Base-by-base conservation (phyloP, 352 stramenopile genomes). In the Phytophthora citrophthora region DNA sequence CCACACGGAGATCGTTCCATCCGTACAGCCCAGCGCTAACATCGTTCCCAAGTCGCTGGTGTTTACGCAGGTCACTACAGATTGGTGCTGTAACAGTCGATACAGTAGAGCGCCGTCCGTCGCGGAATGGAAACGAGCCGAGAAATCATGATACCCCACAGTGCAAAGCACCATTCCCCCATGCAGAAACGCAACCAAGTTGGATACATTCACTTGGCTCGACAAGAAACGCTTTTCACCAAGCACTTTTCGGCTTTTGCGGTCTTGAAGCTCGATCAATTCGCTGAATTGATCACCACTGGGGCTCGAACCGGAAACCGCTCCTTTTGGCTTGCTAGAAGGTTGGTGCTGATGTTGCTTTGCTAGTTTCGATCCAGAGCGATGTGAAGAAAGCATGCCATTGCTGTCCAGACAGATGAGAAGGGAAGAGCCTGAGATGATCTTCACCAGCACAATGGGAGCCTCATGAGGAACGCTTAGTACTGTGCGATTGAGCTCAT, bases 1-100 rank as follows among this genome's bases (percentile, higher is more conserved):
- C 86, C 88, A 96, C 12, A 94, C 69, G 7, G 83, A 94, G 36
- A 96, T 79, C 9, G 84, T 94, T 20, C 84, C 81, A 56, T 96
- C 84, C 3, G 67, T 70, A 39, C 82, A 83, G 2, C 83, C 83
- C 6, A 94, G 61, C 1, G 72, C 74, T 8, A 93, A 63, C 31
- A 89, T 61, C 2, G 73, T 75, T 23, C 79, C 76, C 2, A 74
- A 71, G 4, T 68, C 62, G 53, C 72, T 92, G 18, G 74, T 80
- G 13, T 43, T 72, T 24, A 94, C 70, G 26, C 84, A 94, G 16
- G 77, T 87, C 18, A 94, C 84, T 13, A 90, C 70, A 5, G 81
- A 76, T 52, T 79, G 77, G 67, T 94, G 86, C 60, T 94, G 85
- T 26, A 92, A 54, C 34, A 94, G 40, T 2, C 82, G 81, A 70